Evolutionary conservation across 768 basidiomycete genomes (phyloP).

Genomic region (Sporobolomyces roseus): DNA sequence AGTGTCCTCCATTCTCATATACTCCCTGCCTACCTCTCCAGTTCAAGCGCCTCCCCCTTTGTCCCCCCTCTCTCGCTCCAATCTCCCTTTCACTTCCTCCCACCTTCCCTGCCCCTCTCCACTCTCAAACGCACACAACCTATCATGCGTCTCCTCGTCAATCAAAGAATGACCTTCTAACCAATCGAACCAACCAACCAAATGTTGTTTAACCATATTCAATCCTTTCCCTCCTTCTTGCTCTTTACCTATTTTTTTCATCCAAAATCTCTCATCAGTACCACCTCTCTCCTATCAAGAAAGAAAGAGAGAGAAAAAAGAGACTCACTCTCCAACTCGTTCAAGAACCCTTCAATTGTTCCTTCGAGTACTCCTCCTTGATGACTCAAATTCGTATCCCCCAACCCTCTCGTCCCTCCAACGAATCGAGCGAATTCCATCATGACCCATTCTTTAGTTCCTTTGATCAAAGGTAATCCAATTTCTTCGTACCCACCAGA

Average conservation of each 20-base stretch:
- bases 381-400: background rate
- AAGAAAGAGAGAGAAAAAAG: background rate
- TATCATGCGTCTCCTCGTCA: background rate
- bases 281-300: too few relatives aligned
- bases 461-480: too few relatives aligned
- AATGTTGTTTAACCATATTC: background rate
- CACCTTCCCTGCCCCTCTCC: background rate
- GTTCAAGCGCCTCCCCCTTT: too few relatives aligned
- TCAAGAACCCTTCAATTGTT: too few relatives aligned
- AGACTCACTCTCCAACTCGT: slow-evolving; percentile 10
- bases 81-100: background rate
- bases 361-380: too few relatives aligned
- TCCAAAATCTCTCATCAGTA: too few relatives aligned
- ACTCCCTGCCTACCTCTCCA: too few relatives aligned
- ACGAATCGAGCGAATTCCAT: background rate
- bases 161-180: slow-evolving; percentile 29
- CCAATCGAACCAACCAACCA: slow-evolving; percentile 28
- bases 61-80: background rate
- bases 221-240: background rate
- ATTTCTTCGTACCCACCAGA: too few relatives aligned
- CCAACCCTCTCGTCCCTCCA: background rate
- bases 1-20: too few relatives aligned
- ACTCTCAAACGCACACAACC: background rate
- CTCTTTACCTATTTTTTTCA: background rate
- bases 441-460: too few relatives aligned